Conservation (phyloP, 169 alveolate genomes). For the Cryptosporidium sp. region DNA sequence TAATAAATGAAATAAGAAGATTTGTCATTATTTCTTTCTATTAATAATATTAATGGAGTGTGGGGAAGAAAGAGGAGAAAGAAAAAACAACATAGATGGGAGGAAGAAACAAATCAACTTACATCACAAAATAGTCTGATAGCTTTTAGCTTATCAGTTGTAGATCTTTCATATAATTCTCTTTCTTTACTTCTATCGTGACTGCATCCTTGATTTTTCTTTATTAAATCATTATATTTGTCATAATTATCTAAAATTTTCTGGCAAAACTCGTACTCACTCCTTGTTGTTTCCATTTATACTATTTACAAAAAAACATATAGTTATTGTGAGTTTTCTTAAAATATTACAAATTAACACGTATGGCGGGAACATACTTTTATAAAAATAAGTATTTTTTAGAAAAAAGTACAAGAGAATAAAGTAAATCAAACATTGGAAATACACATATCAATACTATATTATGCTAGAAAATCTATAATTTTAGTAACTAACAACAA, state of each 20-base stretch:
- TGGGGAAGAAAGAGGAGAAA: no score
- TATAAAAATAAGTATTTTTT: no score
- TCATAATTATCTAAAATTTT: slow-evolving; percentile 26
- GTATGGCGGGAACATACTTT: slow-evolving; percentile 1
- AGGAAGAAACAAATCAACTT: neutral
- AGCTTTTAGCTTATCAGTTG: slow-evolving; percentile 60
- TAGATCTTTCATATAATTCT: slow-evolving; percentile 60
- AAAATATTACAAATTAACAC: neutral
- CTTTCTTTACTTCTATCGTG: slow-evolving; percentile 73
- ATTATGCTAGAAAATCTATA: neutral
- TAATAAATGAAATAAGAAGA: neutral
- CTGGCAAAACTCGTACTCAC: slow-evolving; percentile 31
- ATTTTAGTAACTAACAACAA: neutral
- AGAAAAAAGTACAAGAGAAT: no score
- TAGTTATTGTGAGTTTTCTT: neutral
- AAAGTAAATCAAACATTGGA: neutral
- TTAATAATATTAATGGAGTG: neutral
- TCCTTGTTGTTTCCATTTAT: slow-evolving; percentile 29
- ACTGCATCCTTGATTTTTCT: slow-evolving; percentile 17
- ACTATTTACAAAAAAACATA: neutral
- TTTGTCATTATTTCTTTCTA: neutral
- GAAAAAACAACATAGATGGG: no score
- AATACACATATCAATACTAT: neutral
- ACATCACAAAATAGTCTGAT: slow-evolving; percentile 60
- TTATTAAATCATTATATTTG: slow-evolving; percentile 4